Percentiles rank a stretch among this genome's conserved stretches.
Evolutionary conservation across 2,329 filamentous ascomycete genomes (phyloP).

Genomic region (Penicillium occitanis): DNA sequence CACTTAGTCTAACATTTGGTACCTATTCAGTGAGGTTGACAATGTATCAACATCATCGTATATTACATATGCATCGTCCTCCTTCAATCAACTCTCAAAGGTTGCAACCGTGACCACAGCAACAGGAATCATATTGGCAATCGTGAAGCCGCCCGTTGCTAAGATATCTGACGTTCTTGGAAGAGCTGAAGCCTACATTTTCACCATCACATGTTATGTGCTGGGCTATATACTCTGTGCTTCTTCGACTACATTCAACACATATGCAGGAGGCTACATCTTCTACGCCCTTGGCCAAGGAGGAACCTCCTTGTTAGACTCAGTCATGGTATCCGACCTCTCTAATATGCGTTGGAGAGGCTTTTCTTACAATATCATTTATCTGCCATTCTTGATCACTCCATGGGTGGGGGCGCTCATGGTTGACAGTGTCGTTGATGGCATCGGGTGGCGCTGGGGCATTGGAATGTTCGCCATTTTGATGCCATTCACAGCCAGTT

Average conservation of each 20-base stretch:
- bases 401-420: constrained; percentile 46
- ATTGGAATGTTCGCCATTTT: constrained; percentile 48
- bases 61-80: constrained; percentile 26
- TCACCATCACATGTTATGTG: constrained; percentile 38
- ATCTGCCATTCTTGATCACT: constrained; percentile 43
- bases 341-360: constrained; percentile 44
- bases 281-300: constrained; percentile 41
- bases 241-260: constrained; percentile 35
- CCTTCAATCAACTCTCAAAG: constrained; percentile 39
- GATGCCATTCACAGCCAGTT: constrained; percentile 40
- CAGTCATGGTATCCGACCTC: constrained; percentile 46
- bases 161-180: constrained; percentile 47
- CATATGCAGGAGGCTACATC: constrained; percentile 41
- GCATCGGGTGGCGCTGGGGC: constrained; percentile 48
- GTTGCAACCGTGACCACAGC: constrained; percentile 39
- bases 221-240: constrained; percentile 43
- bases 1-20: constrained; percentile 46
- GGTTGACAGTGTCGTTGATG: constrained; percentile 40
- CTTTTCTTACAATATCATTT: constrained; percentile 41
- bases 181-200: constrained; percentile 40
- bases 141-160: constrained; percentile 44
- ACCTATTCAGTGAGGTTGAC: constrained; percentile 25
- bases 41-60: neutral
- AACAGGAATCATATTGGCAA: constrained; percentile 40
- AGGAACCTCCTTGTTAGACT: constrained; percentile 43